Base-by-base conservation (phyloP, 2,329 filamentous ascomycete species). In the Phaeomoniella chlamydospora region DNA sequence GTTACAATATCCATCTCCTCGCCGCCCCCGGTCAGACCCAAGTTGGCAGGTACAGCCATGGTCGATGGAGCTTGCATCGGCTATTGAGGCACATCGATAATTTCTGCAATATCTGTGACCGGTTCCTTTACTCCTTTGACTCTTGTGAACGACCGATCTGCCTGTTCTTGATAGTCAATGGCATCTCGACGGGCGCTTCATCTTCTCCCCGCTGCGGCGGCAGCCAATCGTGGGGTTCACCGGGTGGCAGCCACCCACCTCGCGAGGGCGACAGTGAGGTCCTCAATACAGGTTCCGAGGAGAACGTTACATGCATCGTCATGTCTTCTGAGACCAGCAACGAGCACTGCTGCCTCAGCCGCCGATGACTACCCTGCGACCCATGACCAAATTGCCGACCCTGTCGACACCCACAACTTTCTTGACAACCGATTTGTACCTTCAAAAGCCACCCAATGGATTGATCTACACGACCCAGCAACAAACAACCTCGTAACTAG, bases 401-500 rank as follows among this genome's bases (percentile, higher is more conserved):
- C 71, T 15, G 53, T 65, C 41, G 66, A 77, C 50, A 77, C 73
- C 9, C 60, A 63, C 41, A 75, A 76, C 58, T 78, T 78, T 59
- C 52, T 79, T 35, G 68, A 79, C 55, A 79, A 78, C 53, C 53
- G 72, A 43, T 76, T 77, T 50, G 59, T 71, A 12, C 42, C 65
- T 3, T 77, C 74, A 4, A 59, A 70, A 43, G 65, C 74, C 5
- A 59, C 65, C 2, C 62, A 67, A 51, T 78, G 74, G 74, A 74
- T 78, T 48, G 72, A 77, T 39, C 58, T 78, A 37, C 59, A 74
- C 48, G 74, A 78, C 45, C 74, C 74, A 2, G 73, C 74, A 10
- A 78, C 74, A 43, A 78, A 77, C 61, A 74, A 77, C 47, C 60
- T 78, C 42, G 72, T 78, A 35, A 78, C 74, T 19, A 67, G 73